A percentile compares a stretch with the other conserved stretches of the same genome.
These are phyloP conservation scores for Coemansia sp. DNA, from an alignment of 192 early-diverging fungal genomes.

Conservation along the genomic window DNA sequence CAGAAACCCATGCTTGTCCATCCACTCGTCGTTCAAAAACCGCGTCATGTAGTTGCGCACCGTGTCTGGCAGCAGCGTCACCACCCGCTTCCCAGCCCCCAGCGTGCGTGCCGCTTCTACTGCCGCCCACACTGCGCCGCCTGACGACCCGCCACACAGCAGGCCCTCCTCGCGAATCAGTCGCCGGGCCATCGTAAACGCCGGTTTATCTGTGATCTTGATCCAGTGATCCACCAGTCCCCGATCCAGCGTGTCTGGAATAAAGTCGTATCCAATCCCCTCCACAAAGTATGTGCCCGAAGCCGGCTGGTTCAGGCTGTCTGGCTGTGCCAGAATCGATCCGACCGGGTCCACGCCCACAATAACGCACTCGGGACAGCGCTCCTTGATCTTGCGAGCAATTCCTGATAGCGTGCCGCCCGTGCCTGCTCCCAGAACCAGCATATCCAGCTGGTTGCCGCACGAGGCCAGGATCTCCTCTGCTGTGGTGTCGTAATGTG, in stretches of 20 bases:
- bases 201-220: conserved; percentile 94
- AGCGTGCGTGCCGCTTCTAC: conserved; percentile 80
- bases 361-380: conserved; percentile 74
- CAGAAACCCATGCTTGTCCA: conserved; percentile 84
- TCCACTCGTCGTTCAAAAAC: conserved; percentile 98
- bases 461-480: conserved; percentile 79
- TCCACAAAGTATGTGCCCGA: conserved; percentile 86
- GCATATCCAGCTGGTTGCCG: conserved; percentile 90
- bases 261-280: conserved; percentile 99
- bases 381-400: conserved; percentile 94
- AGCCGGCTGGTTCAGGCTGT: conserved; percentile 66
- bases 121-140: conserved; percentile 87
- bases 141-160: conserved; percentile 94
- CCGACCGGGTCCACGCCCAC: conserved; percentile 94
- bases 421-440: conserved; percentile 92
- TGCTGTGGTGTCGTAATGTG: conserved; percentile 93
- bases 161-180: conserved; percentile 97
- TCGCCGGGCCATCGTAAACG: conserved; percentile 93
- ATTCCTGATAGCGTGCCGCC: conserved; percentile 97
- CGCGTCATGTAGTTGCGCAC: conserved; percentile 99
- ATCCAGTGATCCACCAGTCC: conserved; percentile 88
- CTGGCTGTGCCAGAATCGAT: conserved; percentile 90
- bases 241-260: conserved; percentile 89
- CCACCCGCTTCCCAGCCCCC: conserved; percentile 83
- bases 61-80: conserved; percentile 95